Percentiles rank a stretch among this genome's conserved stretches.
These are phyloP conservation scores for Nigrospora oryzae DNA, from an alignment of 2,329 filamentous ascomycete species.

Conservation along the genomic window DNA sequence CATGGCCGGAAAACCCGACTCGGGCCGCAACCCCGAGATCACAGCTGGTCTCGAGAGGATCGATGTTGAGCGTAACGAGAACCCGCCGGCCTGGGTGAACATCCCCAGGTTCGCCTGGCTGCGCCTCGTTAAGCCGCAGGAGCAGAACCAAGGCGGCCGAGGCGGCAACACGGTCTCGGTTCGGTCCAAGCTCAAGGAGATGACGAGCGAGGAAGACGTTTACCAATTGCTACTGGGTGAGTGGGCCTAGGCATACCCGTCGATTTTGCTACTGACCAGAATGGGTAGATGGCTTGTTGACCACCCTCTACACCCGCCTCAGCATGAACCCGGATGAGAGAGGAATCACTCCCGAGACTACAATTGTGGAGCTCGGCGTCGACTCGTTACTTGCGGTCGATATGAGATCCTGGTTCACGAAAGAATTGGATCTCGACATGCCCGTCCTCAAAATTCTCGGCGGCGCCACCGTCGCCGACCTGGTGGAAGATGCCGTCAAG, in stretches of 20 bases:
- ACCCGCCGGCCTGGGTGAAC: not conserved
- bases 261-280: not conserved
- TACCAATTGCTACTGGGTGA: not conserved
- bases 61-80: slow-evolving; percentile 2
- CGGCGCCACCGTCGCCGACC: not conserved
- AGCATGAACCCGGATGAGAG: not conserved
- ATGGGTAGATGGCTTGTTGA: not conserved
- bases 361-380: slow-evolving; percentile 1
- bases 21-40: slow-evolving; percentile 3
- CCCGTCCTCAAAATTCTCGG: slow-evolving; percentile 5
- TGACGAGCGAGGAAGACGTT: not conserved
- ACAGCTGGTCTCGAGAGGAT: slow-evolving; percentile 6
- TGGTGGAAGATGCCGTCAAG: not conserved
- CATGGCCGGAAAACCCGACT: not conserved
- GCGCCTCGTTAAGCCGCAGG: not conserved
- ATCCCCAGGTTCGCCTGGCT: not conserved
- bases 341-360: not conserved
- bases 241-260: not conserved
- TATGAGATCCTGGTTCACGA: slow-evolving; percentile 6
- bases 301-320: not conserved
- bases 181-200: not conserved
- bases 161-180: not conserved
- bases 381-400: slow-evolving; percentile 8
- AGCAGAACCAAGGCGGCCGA: not conserved
- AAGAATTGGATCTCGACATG: slow-evolving; percentile 3